These are phyloP conservation scores for Penicillium freii DNA, from an alignment of 2,329 filamentous ascomycete genomes.

Conservation along the genomic window DNA sequence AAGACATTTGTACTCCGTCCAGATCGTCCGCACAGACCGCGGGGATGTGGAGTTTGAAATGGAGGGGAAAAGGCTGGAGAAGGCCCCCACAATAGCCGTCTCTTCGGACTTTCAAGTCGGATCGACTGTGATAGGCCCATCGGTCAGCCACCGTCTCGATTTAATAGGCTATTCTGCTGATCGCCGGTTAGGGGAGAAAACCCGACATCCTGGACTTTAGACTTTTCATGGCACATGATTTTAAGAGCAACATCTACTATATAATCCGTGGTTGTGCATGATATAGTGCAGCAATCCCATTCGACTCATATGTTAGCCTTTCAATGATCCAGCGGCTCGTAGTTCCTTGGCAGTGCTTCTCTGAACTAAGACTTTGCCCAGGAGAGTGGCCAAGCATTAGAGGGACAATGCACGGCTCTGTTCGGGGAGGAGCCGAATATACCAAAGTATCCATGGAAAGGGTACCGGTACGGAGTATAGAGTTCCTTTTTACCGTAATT, in stretches of 20 bases:
- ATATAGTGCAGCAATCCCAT: background rate
- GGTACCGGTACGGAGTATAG: too few relatives aligned
- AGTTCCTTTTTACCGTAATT: background rate
- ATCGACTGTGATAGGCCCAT: background rate
- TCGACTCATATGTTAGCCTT: background rate
- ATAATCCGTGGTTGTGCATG: too few relatives aligned
- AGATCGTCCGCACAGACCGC: background rate
- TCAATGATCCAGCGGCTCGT: slow-evolving; percentile 10
- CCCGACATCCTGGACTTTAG: background rate
- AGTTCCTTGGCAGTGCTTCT: slow-evolving; percentile 15
- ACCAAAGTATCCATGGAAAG: background rate
- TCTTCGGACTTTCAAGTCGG: too few relatives aligned
- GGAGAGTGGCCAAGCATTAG: background rate
- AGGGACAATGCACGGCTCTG: background rate
- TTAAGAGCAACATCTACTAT: background rate
- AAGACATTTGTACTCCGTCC: background rate
- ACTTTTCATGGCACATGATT: background rate
- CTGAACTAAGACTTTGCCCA: slow-evolving; percentile 8
- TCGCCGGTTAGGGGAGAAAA: background rate
- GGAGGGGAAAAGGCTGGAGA: background rate
- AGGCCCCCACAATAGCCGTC: background rate
- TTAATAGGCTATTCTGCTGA: background rate
- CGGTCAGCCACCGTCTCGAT: background rate
- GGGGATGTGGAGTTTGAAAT: background rate
- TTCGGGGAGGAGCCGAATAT: background rate